Conservation (phyloP, 78 protist species). For the Monocercomonoides exilis region DNA sequence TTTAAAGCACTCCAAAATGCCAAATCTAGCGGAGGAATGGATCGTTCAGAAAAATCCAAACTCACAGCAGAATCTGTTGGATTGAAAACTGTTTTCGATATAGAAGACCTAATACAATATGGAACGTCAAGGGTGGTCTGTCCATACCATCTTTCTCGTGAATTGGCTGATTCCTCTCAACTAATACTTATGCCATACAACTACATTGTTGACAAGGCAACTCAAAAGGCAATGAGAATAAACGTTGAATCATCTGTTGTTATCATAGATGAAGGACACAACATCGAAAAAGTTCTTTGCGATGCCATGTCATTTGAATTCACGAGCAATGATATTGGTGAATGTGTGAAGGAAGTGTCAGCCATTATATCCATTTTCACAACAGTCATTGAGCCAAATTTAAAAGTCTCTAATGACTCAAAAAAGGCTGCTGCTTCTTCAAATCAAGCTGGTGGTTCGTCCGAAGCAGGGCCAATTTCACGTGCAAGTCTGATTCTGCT, state of each 20-base stretch:
- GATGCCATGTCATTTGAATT: neutral
- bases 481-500: neutral
- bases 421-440: neutral
- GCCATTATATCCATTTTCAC: neutral
- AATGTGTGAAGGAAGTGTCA: neutral
- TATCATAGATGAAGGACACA: conserved; percentile 8
- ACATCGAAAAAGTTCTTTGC: neutral
- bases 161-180: neutral
- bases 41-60: too few relatives aligned
- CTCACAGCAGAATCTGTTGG: neutral
- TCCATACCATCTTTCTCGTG: neutral
- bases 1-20: neutral
- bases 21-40: neutral
- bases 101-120: neutral
- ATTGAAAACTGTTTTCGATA: neutral
- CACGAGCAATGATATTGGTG: neutral
- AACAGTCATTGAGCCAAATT: neutral
- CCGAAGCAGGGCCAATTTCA: neutral
- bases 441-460: neutral
- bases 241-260: neutral
- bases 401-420: neutral
- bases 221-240: neutral
- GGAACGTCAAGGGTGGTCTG: neutral
- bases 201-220: neutral
- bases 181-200: conserved; percentile 2